Percentiles rank a stretch among this genome's conserved stretches.
These are phyloP conservation scores for Annulohypoxylon stygium DNA, from an alignment of 495 filamentous ascomycete genomes.

Conservation along the genomic window DNA sequence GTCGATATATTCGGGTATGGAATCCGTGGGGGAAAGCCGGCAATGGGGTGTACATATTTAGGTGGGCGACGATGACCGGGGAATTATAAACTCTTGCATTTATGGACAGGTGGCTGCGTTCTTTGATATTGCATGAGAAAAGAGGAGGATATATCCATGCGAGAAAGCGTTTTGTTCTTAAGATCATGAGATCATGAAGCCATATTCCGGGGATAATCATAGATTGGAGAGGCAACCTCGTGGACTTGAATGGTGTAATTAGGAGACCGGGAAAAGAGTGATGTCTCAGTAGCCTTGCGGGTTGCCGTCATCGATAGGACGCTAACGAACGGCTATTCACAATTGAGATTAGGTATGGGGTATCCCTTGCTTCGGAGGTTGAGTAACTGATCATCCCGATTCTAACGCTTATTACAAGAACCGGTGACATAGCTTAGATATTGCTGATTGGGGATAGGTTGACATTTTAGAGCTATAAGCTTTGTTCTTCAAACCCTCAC, in stretches of 20 bases:
- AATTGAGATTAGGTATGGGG: background rate
- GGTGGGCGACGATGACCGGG: background rate
- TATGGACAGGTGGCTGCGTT: background rate
- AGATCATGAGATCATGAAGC: constrained; percentile 10
- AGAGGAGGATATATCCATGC: background rate
- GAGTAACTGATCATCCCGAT: background rate
- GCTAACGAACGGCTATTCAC: background rate
- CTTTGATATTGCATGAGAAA: background rate
- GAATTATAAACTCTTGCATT: constrained; percentile 4
- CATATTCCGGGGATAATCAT: background rate
- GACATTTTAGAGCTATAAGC: background rate
- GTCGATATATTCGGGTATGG: background rate
- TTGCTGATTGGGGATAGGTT: background rate
- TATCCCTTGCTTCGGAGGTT: background rate
- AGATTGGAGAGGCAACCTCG: constrained; percentile 20
- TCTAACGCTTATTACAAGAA: background rate
- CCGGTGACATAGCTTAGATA: background rate
- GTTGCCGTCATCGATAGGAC: background rate
- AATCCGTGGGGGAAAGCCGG: background rate
- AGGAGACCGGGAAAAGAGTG: background rate
- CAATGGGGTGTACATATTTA: constrained; percentile 15
- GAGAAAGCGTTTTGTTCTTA: background rate
- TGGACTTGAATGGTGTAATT: background rate
- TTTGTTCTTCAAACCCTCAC: background rate
- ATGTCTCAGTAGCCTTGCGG: background rate